Conservation (phyloP, 2,329 filamentous ascomycete genomes). For the Fusarium brachygibbosum region DNA sequence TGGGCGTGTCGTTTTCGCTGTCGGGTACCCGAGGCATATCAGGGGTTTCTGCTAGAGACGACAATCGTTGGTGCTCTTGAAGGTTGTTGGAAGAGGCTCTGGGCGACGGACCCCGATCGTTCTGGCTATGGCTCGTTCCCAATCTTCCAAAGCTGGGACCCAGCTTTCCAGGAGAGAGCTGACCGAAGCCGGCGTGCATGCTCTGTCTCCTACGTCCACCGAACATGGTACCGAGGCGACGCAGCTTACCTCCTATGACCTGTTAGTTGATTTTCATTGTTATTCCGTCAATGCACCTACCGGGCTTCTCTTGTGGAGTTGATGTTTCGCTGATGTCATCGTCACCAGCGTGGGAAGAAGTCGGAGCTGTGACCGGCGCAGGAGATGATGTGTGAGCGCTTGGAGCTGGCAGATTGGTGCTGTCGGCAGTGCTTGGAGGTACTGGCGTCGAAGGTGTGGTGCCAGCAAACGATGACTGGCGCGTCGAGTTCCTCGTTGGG, state of each 20-base stretch:
- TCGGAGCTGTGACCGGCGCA: conserved; percentile 27
- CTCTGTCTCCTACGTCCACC: conserved; percentile 73
- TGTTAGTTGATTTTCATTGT: conserved; percentile 40
- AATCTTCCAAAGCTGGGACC: conserved; percentile 70
- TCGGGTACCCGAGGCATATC: conserved; percentile 53
- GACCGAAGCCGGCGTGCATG: conserved; percentile 72
- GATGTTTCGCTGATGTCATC: conserved; percentile 61
- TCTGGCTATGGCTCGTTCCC: conserved; percentile 69
- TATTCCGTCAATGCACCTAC: conserved; percentile 36
- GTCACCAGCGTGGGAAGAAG: conserved; percentile 39
- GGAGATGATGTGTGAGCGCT: conserved; percentile 29
- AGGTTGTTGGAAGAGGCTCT: conserved; percentile 71
- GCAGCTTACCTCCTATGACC: conserved; percentile 65
- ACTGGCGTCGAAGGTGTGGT: conserved; percentile 46
- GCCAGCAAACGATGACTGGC: conserved; percentile 57
- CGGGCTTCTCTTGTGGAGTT: conserved; percentile 55
- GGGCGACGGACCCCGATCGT: conserved; percentile 67
- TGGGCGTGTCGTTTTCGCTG: conserved; percentile 45
- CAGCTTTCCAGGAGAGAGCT: conserved; percentile 68
- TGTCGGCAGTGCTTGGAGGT: conserved; percentile 48
- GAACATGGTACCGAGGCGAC: conserved; percentile 78
- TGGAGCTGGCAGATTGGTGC: conserved; percentile 35
- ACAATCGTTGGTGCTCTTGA: conserved; percentile 66
- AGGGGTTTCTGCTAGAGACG: conserved; percentile 70
- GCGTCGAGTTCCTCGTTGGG: conserved; percentile 58